Evolutionary conservation across 192 early-diverging fungal genomes (phyloP).

Genomic region (Coemansia sp.): DNA sequence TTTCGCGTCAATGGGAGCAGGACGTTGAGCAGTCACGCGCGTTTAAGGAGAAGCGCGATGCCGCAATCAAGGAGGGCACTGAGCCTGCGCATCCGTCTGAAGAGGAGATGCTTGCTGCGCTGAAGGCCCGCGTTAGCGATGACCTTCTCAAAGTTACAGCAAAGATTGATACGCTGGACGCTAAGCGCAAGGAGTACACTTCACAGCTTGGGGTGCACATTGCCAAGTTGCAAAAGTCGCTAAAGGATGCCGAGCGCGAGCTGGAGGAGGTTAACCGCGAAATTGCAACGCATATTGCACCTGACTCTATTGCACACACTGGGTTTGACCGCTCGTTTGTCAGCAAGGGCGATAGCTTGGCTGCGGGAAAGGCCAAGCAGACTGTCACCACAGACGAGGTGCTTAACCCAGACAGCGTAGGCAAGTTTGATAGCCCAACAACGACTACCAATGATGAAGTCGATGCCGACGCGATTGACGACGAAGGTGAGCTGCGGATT

Average conservation of each 20-base stretch:
- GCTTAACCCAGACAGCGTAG: conserved; percentile 55
- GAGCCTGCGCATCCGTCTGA: conserved; percentile 32
- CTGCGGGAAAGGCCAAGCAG: not conserved
- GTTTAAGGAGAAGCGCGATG: conserved; percentile 48
- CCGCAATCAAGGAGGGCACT: conserved; percentile 16
- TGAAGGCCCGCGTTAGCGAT: conserved; percentile 52
- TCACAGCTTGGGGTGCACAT: conserved; percentile 44
- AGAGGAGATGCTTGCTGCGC: conserved; percentile 54
- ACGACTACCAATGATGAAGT: conserved; percentile 49
- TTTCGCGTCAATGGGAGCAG: conserved; percentile 23
- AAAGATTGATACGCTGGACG: conserved; percentile 20
- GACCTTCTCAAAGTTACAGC: conserved; percentile 31
- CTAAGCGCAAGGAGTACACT: conserved; percentile 39
- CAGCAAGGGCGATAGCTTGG: conserved; percentile 12
- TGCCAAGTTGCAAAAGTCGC: conserved; percentile 36
- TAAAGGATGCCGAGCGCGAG: conserved; percentile 51
- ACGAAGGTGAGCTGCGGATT: conserved; percentile 58
- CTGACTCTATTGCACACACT: conserved; percentile 65
- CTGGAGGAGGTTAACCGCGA: conserved; percentile 60
- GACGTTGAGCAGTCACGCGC: conserved; percentile 43
- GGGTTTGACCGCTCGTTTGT: conserved; percentile 68
- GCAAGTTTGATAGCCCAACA: conserved; percentile 16
- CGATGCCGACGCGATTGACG: conserved; percentile 58
- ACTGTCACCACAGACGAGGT: conserved; percentile 66
- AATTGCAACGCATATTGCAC: conserved; percentile 66